Conservation (phyloP, 768 basidiomycete genomes). For the Saitozyma sp. region DNA sequence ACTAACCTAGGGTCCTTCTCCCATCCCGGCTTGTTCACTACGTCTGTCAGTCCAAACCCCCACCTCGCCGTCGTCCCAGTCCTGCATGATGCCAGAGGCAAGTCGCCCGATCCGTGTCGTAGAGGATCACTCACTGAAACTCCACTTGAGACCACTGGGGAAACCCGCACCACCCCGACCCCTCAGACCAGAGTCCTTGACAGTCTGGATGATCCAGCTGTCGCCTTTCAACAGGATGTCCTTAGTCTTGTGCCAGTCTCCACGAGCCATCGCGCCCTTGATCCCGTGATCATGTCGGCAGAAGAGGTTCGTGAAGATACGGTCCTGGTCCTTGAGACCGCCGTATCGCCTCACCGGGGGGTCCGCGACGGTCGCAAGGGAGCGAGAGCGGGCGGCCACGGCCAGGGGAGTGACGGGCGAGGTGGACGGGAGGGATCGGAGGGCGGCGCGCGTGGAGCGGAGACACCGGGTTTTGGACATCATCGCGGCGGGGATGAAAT, state of each 20-base stretch:
- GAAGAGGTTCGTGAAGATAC: slow-evolving; percentile 81
- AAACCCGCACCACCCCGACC: slow-evolving; percentile 97
- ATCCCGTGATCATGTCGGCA: slow-evolving; percentile 85
- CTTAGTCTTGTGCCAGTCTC: slow-evolving; percentile 98
- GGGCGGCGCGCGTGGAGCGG: not conserved
- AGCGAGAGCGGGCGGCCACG: slow-evolving; percentile 6
- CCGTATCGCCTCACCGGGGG: slow-evolving; percentile 89
- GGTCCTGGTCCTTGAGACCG: slow-evolving; percentile 74
- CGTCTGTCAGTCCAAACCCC: slow-evolving; percentile 52
- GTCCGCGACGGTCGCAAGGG: slow-evolving; percentile 53
- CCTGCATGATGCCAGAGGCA: too few relatives aligned
- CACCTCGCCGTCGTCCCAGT: not conserved
- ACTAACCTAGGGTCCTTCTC: slow-evolving; percentile 80
- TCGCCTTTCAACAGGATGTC: slow-evolving; percentile 94
- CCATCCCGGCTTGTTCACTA: slow-evolving; percentile 99
- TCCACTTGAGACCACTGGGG: slow-evolving; percentile 92
- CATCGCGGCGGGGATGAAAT: too few relatives aligned
- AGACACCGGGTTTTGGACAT: too few relatives aligned
- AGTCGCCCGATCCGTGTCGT: not conserved
- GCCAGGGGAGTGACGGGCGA: slow-evolving; percentile 3
- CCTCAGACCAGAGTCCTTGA: slow-evolving; percentile 93
- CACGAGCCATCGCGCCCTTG: slow-evolving; percentile 88
- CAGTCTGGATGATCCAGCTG: slow-evolving; percentile 91
- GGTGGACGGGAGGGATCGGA: slow-evolving; percentile 1
- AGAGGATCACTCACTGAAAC: slow-evolving; percentile 37